Evolutionary conservation across 2,329 filamentous ascomycete species (phyloP), one percentile per base, ranked within the genome.

Genomic region (Ploettnerulaceae sp.): DNA sequence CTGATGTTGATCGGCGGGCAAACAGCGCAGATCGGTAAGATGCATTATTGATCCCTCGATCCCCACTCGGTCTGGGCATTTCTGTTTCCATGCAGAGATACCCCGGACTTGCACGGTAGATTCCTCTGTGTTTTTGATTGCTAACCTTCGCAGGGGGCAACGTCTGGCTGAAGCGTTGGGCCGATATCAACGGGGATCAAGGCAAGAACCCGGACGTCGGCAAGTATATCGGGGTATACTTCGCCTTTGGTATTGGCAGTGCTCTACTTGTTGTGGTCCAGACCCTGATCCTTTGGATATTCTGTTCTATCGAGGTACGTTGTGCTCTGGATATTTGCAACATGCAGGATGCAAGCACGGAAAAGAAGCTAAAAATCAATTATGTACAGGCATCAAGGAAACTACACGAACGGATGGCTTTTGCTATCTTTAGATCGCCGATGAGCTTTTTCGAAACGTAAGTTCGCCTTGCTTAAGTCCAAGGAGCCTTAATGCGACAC

Each of bases 401-500:
- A 70, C 76, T 98, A 47, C 93, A 98, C 65, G 93, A 97, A 69
- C 79, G 88, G 55, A 97, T 98, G 93, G 91, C 91, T 33, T 93
- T 86, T 60, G 89, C 93, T 14, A 96, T 97, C 59, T 98, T 98
- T 76, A 80, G 93, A 57, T 94, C 89, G 28, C 94, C 93, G 45
- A 98, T 98, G 93, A 93, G 82, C 59, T 98, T 98, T 70, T 98
- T 98, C 59, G 94, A 98, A 66, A 95, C 90, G 59, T 61, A 35
- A 52, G 57, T 54, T 6, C 25, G 32, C 15, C 24, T 47, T 33
- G 32, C 33, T 38, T 21, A 6, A 20, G 14, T 28, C 22, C 24
- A 9, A 38, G 18, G 29, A 42, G 25, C 9, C 40, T 24, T 32
- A 9, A 8, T 41, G 32, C 22, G 17, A 32, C 18, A 48, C 12